Conservation (phyloP, 148 eudicot genomes). For the Rhododendron simsii region DNA sequence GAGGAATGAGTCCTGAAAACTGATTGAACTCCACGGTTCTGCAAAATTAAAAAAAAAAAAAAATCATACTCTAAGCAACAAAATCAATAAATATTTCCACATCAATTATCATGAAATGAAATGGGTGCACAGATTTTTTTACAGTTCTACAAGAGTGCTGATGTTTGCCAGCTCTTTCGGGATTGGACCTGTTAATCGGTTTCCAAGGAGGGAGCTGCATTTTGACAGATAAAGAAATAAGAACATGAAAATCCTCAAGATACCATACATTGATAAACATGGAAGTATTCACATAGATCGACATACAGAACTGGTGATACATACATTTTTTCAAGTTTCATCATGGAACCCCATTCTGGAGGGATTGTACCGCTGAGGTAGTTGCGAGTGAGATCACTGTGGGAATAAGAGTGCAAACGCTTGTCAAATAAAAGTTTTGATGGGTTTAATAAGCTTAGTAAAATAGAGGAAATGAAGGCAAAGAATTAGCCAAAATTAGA, state of each 20-base stretch:
- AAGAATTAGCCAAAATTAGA: too few relatives aligned
- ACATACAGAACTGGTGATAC: neutral
- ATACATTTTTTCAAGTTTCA: conserved; percentile 21
- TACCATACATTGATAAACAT: too few relatives aligned
- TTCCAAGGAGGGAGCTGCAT: conserved; percentile 30
- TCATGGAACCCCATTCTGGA: conserved; percentile 26
- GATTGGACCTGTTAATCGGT: conserved; percentile 31
- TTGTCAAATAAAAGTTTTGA: neutral
- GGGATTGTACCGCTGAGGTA: conserved; percentile 37
- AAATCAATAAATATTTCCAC: neutral
- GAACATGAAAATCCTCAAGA: too few relatives aligned
- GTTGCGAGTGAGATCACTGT: conserved; percentile 37
- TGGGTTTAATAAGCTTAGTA: neutral
- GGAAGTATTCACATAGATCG: too few relatives aligned
- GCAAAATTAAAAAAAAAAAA: neutral
- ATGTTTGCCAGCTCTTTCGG: conserved; percentile 34
- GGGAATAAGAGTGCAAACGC: neutral
- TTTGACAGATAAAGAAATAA: neutral
- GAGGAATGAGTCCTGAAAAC: conserved; percentile 35
- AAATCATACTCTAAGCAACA: neutral
- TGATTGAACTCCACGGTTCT: conserved; percentile 30
- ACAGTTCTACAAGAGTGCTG: conserved; percentile 27
- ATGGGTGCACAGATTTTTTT: neutral
- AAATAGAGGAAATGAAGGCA: too few relatives aligned
- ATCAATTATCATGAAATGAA: neutral